Evolutionary conservation across 2,329 filamentous ascomycete genomes (phyloP).

Genomic region (Niveomyces coronatus): DNA sequence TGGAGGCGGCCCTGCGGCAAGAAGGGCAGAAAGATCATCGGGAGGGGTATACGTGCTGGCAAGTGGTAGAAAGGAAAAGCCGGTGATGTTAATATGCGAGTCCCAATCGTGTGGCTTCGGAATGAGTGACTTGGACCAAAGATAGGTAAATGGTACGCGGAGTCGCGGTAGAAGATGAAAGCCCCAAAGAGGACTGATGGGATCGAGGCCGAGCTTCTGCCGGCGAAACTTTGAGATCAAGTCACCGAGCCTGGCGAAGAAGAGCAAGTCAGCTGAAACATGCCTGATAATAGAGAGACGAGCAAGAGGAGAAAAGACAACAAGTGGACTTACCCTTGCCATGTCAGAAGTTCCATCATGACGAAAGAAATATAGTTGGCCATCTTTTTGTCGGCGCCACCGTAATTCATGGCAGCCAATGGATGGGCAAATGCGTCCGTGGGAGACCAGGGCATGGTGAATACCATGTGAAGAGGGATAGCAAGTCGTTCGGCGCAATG

Average conservation of each 20-base stretch:
- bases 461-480: conserved; percentile 40
- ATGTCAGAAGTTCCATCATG: conserved; percentile 62
- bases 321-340: conserved; percentile 45
- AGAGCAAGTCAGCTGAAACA: background rate
- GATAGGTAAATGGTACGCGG: conserved; percentile 57
- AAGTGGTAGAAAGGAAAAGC: conserved; percentile 50
- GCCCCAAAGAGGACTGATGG: conserved; percentile 55
- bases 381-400: conserved; percentile 48
- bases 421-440: conserved; percentile 62
- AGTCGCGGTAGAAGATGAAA: conserved; percentile 53
- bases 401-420: conserved; percentile 47
- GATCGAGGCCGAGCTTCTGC: conserved; percentile 50
- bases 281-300: background rate
- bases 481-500: conserved; percentile 40
- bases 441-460: conserved; percentile 62
- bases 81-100: conserved; percentile 46
- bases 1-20: conserved; percentile 46
- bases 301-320: background rate
- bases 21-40: conserved; percentile 41
- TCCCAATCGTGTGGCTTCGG: conserved; percentile 55
- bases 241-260: conserved; percentile 43
- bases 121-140: conserved; percentile 59
- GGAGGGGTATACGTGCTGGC: conserved; percentile 43
- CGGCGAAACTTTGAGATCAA: conserved; percentile 61
- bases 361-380: conserved; percentile 60